Conservation (phyloP, 176 grass and related monocot species). For the Cenchrus purpureus region DNA sequence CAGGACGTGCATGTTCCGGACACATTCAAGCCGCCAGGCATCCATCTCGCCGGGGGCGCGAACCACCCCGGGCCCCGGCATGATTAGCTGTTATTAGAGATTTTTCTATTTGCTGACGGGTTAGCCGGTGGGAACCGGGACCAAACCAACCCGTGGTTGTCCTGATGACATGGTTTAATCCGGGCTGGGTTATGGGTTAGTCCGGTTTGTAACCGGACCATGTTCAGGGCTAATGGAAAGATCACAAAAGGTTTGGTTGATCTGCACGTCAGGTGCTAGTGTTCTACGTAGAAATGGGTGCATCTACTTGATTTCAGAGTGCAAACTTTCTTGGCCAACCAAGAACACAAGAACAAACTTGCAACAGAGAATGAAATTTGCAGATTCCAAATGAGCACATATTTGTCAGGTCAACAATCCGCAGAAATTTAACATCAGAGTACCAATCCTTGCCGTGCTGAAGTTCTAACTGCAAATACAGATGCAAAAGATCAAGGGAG, state of each 20-base stretch:
- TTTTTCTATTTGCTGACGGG: too few species aligned
- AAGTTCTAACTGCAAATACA: background rate
- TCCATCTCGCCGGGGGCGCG: too few species aligned
- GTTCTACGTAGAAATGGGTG: background rate
- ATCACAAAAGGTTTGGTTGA: background rate
- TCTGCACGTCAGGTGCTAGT: background rate
- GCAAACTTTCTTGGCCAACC: background rate
- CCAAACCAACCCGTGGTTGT: too few species aligned
- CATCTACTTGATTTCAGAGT: background rate
- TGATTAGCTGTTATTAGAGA: too few species aligned
- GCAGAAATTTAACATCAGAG: background rate
- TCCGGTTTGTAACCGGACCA: too few species aligned
- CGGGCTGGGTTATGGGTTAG: too few species aligned
- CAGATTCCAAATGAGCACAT: background rate
- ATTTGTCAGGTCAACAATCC: background rate
- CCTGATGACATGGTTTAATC: too few species aligned
- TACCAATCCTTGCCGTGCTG: background rate
- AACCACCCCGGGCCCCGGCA: too few species aligned
- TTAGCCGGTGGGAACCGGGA: too few species aligned
- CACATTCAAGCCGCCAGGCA: too few species aligned
- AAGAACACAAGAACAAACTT: background rate
- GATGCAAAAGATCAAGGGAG: background rate
- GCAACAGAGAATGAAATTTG: background rate
- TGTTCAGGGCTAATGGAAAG: background rate
- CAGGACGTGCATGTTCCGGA: too few species aligned